Evolutionary conservation across 495 filamentous ascomycete genomes (phyloP).

Genomic region (Staphylotrichum longicolle): DNA sequence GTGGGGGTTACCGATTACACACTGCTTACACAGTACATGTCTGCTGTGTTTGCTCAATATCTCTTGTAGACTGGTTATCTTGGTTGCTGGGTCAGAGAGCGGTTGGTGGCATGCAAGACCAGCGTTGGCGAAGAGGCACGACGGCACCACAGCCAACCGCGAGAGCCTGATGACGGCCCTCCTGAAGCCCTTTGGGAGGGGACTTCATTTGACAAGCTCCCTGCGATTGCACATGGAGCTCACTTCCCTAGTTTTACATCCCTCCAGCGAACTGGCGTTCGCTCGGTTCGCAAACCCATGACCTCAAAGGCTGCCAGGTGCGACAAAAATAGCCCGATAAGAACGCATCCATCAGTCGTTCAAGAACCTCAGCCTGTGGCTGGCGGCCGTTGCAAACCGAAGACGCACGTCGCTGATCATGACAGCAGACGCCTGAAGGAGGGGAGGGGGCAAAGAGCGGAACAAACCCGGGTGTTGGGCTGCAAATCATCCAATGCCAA

Average conservation of each 20-base stretch:
- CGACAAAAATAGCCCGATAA: too few species aligned
- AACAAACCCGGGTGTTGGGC: too few species aligned
- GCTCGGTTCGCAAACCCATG: too few species aligned
- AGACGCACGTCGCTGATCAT: background rate
- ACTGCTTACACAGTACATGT: background rate
- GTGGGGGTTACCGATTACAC: constrained; percentile 20
- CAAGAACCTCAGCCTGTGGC: background rate
- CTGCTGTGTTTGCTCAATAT: constrained; percentile 19
- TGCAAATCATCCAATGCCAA: too few species aligned
- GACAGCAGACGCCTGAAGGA: background rate
- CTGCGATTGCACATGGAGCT: background rate
- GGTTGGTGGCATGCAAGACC: constrained; percentile 6
- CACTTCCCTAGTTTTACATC: too few species aligned
- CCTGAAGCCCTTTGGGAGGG: constrained; percentile 22
- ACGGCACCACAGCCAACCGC: constrained; percentile 2
- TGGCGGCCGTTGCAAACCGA: background rate
- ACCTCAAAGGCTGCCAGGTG: too few species aligned
- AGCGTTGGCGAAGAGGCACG: background rate
- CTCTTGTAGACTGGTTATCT: constrained; percentile 19
- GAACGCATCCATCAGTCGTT: too few species aligned
- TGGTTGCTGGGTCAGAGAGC: constrained; percentile 29
- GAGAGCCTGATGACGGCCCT: constrained; percentile 1
- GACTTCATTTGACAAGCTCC: constrained; percentile 21
- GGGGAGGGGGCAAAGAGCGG: too few species aligned
- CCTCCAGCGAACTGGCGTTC: too few species aligned